Evolutionary conservation across 768 basidiomycete genomes (phyloP).

Genomic region (Fistulinella prunicolor): DNA sequence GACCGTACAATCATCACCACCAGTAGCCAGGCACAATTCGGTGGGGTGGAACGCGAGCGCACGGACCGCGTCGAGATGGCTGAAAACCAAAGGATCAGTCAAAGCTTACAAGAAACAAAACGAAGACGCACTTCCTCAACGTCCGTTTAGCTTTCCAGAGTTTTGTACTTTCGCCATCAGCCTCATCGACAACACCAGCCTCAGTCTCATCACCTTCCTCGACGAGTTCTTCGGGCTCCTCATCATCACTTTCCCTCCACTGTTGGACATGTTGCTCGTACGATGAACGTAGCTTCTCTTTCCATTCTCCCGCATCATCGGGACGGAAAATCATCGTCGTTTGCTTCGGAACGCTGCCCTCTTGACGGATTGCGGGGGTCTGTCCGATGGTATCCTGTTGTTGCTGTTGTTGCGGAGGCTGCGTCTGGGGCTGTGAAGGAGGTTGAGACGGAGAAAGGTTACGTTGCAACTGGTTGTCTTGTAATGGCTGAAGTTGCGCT

Average conservation of each 20-base stretch:
- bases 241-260: slow-evolving; percentile 48
- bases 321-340: slow-evolving; percentile 85
- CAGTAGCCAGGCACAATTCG: slow-evolving; percentile 85
- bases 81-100: slow-evolving; percentile 29
- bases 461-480: slow-evolving; percentile 31
- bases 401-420: slow-evolving; percentile 15
- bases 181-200: slow-evolving; percentile 51
- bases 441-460: slow-evolving; percentile 34
- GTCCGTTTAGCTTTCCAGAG: slow-evolving; percentile 86
- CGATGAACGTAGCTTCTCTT: slow-evolving; percentile 66
- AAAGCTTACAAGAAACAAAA: slow-evolving; percentile 4
- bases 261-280: slow-evolving; percentile 46
- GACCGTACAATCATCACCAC: slow-evolving; percentile 91
- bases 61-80: slow-evolving; percentile 92
- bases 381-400: slow-evolving; percentile 21
- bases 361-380: slow-evolving; percentile 8
- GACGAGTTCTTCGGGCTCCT: slow-evolving; percentile 61
- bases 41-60: slow-evolving; percentile 87
- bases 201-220: slow-evolving; percentile 74
- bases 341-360: slow-evolving; percentile 19
- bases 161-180: slow-evolving; percentile 67
- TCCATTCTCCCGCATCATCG: slow-evolving; percentile 85
- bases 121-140: slow-evolving; percentile 73
- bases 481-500: slow-evolving; percentile 26
- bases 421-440: slow-evolving; percentile 20